These are phyloP conservation scores for Spergularia bocconei DNA, from an alignment of 148 eudicot genomes.

Conservation along the genomic window DNA sequence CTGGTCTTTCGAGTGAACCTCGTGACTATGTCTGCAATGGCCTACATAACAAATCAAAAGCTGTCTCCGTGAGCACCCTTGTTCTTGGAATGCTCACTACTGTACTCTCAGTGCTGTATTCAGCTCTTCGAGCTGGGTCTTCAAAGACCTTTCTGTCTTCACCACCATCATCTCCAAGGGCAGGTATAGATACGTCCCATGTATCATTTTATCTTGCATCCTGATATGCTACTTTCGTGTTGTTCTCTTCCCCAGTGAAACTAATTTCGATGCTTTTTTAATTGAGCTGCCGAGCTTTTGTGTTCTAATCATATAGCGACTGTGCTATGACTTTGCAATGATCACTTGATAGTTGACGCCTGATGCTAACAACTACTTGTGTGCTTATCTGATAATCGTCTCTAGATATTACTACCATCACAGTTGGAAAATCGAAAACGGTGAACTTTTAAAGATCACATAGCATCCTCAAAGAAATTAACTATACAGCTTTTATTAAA, in stretches of 20 bases:
- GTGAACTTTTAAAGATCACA: too few species aligned
- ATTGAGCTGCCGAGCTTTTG: too few species aligned
- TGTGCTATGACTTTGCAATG: too few species aligned
- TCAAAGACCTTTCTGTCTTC: constrained; percentile 88
- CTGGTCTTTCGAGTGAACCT: constrained; percentile 90
- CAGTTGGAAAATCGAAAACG: too few species aligned
- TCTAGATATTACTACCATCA: too few species aligned
- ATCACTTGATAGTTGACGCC: too few species aligned
- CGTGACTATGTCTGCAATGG: constrained; percentile 85
- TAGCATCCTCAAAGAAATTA: too few species aligned
- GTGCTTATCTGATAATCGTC: too few species aligned
- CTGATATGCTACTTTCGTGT: not conserved
- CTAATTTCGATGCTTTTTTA: too few species aligned
- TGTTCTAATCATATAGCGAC: too few species aligned
- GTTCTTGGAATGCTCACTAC: constrained; percentile 95
- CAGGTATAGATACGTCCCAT: constrained; percentile 44
- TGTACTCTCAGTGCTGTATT: constrained; percentile 86
- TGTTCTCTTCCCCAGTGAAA: not conserved
- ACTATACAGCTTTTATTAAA: too few species aligned
- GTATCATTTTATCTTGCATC: not conserved
- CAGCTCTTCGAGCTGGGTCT: constrained; percentile 99
- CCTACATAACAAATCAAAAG: constrained; percentile 63
- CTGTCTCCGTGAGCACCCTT: constrained; percentile 68
- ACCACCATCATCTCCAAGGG: constrained; percentile 95
- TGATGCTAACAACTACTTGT: too few species aligned